phyloP scores from a whole-genome alignment of 2,329 filamentous ascomycete species.

The Remersonia thermophila region DNA sequence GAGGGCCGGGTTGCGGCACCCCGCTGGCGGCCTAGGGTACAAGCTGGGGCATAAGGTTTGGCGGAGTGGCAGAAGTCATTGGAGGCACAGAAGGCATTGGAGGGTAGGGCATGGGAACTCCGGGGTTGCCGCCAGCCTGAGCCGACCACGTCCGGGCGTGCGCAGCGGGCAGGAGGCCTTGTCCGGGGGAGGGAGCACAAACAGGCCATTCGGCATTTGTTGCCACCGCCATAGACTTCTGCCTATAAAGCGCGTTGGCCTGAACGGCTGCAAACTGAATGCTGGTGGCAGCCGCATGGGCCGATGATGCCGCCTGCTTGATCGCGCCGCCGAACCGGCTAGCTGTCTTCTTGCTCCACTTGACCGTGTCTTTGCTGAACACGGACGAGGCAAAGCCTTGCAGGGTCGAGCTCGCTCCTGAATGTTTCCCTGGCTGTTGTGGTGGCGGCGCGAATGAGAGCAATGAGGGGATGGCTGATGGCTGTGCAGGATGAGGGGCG shows the following conservation, averaged over 20 bases:
- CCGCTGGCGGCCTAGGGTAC: no score
- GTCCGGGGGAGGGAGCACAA: no score
- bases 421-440: background rate
- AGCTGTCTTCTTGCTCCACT: constrained; percentile 16
- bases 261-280: constrained; percentile 9
- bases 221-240: constrained; percentile 3
- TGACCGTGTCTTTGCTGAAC: constrained; percentile 16
- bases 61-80: no score
- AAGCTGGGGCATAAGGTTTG: no score
- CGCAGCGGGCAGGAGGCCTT: no score
- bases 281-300: constrained; percentile 9
- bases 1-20: no score
- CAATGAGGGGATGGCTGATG: constrained; percentile 6
- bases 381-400: constrained; percentile 12
- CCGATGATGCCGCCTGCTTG: constrained; percentile 11
- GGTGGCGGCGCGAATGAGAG: no score
- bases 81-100: no score
- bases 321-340: constrained; percentile 11
- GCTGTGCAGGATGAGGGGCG: background rate
- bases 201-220: no score
- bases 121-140: no score
- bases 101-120: no score
- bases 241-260: constrained; percentile 8
- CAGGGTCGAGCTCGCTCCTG: constrained; percentile 3
- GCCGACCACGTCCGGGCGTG: no score